Conservation (phyloP, 129 eudicot species). For the Tagetes erecta region DNA sequence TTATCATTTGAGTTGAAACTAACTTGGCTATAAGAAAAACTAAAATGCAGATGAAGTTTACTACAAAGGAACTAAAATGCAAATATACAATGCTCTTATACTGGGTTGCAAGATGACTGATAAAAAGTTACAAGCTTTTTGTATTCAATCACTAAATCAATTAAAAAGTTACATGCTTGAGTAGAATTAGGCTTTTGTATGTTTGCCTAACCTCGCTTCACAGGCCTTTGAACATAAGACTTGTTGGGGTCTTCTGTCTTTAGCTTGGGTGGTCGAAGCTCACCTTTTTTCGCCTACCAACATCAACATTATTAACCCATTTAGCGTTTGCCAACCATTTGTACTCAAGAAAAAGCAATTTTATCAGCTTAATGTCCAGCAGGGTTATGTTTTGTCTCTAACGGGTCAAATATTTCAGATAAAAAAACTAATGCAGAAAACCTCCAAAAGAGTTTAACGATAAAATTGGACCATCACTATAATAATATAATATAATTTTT, state of each 20-base stretch:
- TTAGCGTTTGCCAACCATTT: not conserved
- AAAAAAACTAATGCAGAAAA: not conserved
- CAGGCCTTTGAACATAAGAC: slow-evolving; percentile 97
- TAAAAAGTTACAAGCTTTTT: slow-evolving; percentile 27
- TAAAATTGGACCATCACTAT: not conserved
- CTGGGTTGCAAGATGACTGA: slow-evolving; percentile 16
- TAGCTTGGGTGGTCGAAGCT: slow-evolving; percentile 95
- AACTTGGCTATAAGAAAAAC: slow-evolving; percentile 3
- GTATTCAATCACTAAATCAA: slow-evolving; percentile 24
- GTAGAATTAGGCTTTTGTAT: not conserved
- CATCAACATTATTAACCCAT: not conserved
- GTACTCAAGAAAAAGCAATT: not conserved
- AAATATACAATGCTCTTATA: slow-evolving; percentile 34
- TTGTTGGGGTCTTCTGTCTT: slow-evolving; percentile 99
- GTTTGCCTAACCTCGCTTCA: slow-evolving; percentile 62
- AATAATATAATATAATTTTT: not conserved
- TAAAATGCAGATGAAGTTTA: slow-evolving; percentile 5
- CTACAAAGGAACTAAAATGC: slow-evolving; percentile 18
- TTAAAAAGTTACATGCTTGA: slow-evolving; percentile 25
- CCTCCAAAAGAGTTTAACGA: not conserved
- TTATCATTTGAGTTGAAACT: not conserved
- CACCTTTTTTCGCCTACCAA: slow-evolving; percentile 86
- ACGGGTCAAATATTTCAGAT: not conserved
- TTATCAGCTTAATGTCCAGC: not conserved
- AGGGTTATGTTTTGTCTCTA: not conserved